These are phyloP conservation scores for Candida ortonii DNA, from an alignment of 805 yeast species.

Conservation along the genomic window DNA sequence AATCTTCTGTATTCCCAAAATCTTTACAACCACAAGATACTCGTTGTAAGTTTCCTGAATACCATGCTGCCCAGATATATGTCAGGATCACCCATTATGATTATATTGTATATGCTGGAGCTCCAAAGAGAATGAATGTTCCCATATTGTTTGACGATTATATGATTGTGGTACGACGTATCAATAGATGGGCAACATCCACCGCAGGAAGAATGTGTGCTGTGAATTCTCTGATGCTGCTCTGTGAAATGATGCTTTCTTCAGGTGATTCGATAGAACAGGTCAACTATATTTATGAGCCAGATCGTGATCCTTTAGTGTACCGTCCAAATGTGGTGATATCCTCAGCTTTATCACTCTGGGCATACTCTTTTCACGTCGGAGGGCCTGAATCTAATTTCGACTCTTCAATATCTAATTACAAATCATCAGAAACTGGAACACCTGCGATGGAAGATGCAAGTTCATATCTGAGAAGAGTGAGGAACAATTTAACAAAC, in stretches of 20 bases:
- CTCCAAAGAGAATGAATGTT: slow-evolving; percentile 70
- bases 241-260: slow-evolving; percentile 54
- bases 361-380: slow-evolving; percentile 45
- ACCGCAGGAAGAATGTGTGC: slow-evolving; percentile 46
- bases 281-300: slow-evolving; percentile 31
- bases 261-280: slow-evolving; percentile 26
- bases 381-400: slow-evolving; percentile 48
- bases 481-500: slow-evolving; percentile 37
- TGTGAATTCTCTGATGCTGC: slow-evolving; percentile 52
- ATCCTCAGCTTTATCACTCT: slow-evolving; percentile 39
- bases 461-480: slow-evolving; percentile 43
- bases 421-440: slow-evolving; percentile 6
- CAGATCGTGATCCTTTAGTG: slow-evolving; percentile 31
- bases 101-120: slow-evolving; percentile 72
- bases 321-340: slow-evolving; percentile 38
- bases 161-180: slow-evolving; percentile 42
- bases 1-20: slow-evolving; percentile 6
- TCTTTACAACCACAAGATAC: slow-evolving; percentile 24
- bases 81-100: slow-evolving; percentile 68
- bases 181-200: slow-evolving; percentile 47
- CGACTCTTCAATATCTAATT: slow-evolving; percentile 17
- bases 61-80: slow-evolving; percentile 65
- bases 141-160: slow-evolving; percentile 52
- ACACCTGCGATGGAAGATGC: slow-evolving; percentile 46
- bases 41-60: slow-evolving; percentile 58